phyloP scores from a whole-genome alignment of 108 stramenopile species.

The Stephanodiscus minutulus region DNA sequence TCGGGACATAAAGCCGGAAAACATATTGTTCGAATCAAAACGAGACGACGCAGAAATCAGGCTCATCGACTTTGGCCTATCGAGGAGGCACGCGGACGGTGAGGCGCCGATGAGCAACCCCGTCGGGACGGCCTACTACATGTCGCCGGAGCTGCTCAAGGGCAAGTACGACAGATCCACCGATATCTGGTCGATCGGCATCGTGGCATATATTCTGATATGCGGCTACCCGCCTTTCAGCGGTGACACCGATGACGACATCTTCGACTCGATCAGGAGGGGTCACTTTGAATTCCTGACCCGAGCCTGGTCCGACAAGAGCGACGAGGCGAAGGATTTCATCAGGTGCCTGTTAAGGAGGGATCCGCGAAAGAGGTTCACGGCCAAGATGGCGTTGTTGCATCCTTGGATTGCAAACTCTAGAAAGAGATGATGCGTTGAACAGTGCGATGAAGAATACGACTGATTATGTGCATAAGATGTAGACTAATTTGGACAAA shows the following conservation, averaged over 20 bases:
- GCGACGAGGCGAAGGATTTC: constrained; percentile 22
- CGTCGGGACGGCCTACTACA: constrained; percentile 65
- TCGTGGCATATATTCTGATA: constrained; percentile 89
- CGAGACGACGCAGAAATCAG: constrained; percentile 25
- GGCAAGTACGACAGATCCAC: constrained; percentile 55
- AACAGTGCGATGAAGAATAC: not conserved
- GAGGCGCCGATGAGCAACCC: constrained; percentile 16
- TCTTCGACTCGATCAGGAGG: constrained; percentile 57
- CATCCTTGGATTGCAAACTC: constrained; percentile 23
- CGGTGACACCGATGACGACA: constrained; percentile 88
- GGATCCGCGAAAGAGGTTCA: constrained; percentile 55
- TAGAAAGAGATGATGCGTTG: not conserved
- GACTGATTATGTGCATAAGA: no score
- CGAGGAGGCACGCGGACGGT: constrained; percentile 16
- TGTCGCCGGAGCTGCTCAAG: constrained; percentile 62
- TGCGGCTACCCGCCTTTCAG: constrained; percentile 98
- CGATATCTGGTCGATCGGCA: constrained; percentile 94
- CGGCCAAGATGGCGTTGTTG: constrained; percentile 59
- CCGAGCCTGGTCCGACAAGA: constrained; percentile 22
- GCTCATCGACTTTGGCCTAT: constrained; percentile 69
- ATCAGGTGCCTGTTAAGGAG: constrained; percentile 38
- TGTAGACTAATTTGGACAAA: no score
- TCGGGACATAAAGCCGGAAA: constrained; percentile 78
- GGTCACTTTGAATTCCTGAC: constrained; percentile 40
- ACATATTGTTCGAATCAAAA: constrained; percentile 34